Base-by-base conservation (phyloP, 2,329 filamentous ascomycete genomes). In the Elsinoe ampelina region DNA sequence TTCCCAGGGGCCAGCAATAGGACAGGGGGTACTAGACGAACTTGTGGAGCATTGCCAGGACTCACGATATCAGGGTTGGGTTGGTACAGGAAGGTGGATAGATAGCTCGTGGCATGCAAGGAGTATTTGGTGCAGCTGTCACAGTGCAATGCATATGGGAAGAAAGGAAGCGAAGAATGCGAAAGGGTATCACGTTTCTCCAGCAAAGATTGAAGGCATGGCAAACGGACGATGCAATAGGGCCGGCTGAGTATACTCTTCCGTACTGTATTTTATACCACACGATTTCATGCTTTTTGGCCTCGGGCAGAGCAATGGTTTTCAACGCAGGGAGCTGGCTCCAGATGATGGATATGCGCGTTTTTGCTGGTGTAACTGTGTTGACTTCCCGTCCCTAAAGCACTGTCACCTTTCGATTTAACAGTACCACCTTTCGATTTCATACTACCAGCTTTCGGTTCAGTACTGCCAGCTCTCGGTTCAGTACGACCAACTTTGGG, bases 221-320 rank as follows among this genome's bases (percentile, higher is more conserved):
- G 17, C 8, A 35, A 26, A 10, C 26, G 26, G 26, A 35, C 26
- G 45, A 50, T 20, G 45, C 13, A 35, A 50, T 5, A 34, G 15
- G 13, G 45, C 5, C 15, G 45, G 45, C 45, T 50, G 45, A 50
- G 45, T 50, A 50, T 50, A 50, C 30, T 26, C 26, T 50, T 50
- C 45, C 17, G 17, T 50, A 34, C 11, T 50, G 41, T 45, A 45
- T 45, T 45, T 17, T 45, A 22, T n/a, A 45, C 26, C 3, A 45
- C 41, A 45, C 20, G 41, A 45, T 45, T 45, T 26, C 19, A 26
- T 13, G 20, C 20, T 30, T 30, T 30, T 8, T 30, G 26, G 26
- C 26, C 26, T 30, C 26, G 3, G 26, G 7, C 26, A 30, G 26
- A 7, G 2, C 4, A 8, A 30, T 30, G 26, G 7, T 8, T 30